These are phyloP conservation scores for Syzygium jambos DNA, from an alignment of 345 rosid species.

Conservation along the genomic window DNA sequence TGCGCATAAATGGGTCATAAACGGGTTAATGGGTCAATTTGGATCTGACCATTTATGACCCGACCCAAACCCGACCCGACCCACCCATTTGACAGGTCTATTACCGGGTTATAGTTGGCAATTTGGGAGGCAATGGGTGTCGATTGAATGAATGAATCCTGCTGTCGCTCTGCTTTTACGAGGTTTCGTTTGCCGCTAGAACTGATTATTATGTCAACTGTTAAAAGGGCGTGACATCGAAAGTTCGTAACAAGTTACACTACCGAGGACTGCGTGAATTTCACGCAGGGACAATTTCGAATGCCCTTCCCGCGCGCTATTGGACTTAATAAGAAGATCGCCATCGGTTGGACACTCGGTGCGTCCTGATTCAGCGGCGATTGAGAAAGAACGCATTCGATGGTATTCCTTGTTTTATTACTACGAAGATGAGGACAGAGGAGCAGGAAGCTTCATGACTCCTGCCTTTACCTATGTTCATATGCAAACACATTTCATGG, in stretches of 20 bases:
- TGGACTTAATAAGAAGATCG: not conserved
- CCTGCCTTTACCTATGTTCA: not conserved
- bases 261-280: not conserved
- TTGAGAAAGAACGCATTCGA: not conserved
- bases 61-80: too few species aligned
- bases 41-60: too few species aligned
- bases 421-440: not conserved
- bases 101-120: not conserved
- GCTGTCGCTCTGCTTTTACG: not conserved
- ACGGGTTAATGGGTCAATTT: too few species aligned
- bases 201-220: not conserved
- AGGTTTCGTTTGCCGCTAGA: not conserved
- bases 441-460: not conserved
- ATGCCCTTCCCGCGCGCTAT: not conserved
- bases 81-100: too few species aligned
- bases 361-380: not conserved
- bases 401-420: not conserved
- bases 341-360: not conserved
- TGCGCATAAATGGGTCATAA: too few species aligned
- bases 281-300: not conserved
- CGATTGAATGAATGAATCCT: not conserved
- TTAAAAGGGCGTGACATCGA: not conserved
- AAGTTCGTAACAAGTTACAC: not conserved
- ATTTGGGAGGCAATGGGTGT: not conserved
- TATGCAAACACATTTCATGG: not conserved